Base-by-base conservation (phyloP, 805 yeast genomes). In the Sungouiella blattae region DNA sequence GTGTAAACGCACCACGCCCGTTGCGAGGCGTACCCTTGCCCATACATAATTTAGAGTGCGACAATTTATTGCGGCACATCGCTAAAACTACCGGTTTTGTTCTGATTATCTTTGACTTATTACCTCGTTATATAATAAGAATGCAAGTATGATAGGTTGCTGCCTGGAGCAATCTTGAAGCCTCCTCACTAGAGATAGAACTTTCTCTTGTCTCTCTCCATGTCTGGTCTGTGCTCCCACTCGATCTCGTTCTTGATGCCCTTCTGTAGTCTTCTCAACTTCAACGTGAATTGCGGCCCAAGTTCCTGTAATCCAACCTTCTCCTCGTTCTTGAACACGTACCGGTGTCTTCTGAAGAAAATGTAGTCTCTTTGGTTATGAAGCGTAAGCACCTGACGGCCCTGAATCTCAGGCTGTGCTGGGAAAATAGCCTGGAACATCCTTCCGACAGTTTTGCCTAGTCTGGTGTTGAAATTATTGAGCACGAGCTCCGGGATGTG, bases 291-390 rank as follows among this genome's bases (percentile, higher is more conserved):
- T 60, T 89, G 97, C 1, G 98, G 98, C 0, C 98, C 98, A 28
- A 93, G 67, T 56, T 93, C 98, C 55, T 93, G 98, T 33, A 93
- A 65, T 6, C 98, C 98, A 2, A 91, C 97, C 50, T 79, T 81
- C 59, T 87, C 95, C 47, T 88, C 96, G 56, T 87, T 85, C 54
- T 77, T 74, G 65, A 93, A 93, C 1, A 87, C 69, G 52, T 93
- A 93, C 52, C 98, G 76, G 57, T 93, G 98, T 64, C 97, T 78
- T 65, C 98, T 77, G 72, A 93, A 91, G 53, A 93, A 93, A 28
- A 93, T 85, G 58, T 74, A 93, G 60, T 93, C 98, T 69, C 98
- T 75, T 60, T 93, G 98, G 58, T 93, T 93, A 59, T 93, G 98
- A 55, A 93, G 64, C 0, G 98, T 93, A 18, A 93, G 83, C 29